Conservation (phyloP, 208 protist genomes). For the Strigomonas culicis region DNA sequence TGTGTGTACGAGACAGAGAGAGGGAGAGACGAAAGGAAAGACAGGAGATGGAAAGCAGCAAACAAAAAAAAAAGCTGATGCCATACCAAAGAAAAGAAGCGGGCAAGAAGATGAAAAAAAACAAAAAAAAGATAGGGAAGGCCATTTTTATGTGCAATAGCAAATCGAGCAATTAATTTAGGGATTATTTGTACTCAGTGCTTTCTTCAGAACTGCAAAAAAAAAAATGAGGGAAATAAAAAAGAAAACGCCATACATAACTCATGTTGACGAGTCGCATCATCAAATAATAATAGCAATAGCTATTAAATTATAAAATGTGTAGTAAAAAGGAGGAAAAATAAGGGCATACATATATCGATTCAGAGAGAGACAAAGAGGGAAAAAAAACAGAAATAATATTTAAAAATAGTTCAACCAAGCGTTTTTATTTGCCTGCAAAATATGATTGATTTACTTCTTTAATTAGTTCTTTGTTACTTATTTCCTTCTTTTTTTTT, state of each 20-base stretch:
- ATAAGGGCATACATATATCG: background rate
- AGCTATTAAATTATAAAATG: background rate
- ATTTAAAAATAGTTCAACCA: slow-evolving; percentile 9
- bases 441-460: slow-evolving; percentile 9
- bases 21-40: background rate
- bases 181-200: slow-evolving; percentile 3
- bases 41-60: background rate
- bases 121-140: background rate
- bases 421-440: background rate
- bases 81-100: background rate
- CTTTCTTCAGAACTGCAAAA: background rate
- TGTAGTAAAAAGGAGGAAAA: background rate
- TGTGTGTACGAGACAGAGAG: background rate
- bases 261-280: too few relatives aligned
- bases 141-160: background rate
- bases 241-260: background rate
- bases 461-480: slow-evolving; percentile 6
- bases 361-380: background rate
- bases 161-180: background rate
- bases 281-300: background rate
- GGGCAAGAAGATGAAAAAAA: slow-evolving; percentile 7
- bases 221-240: background rate
- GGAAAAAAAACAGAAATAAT: slow-evolving; percentile 3
- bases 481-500: slow-evolving; percentile 1
- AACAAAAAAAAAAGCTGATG: background rate